A percentile compares a stretch with the other conserved stretches of the same genome.
Evolutionary conservation across 2,329 filamentous ascomycete species (phyloP).

Genomic region (Mariannaea elegans): DNA sequence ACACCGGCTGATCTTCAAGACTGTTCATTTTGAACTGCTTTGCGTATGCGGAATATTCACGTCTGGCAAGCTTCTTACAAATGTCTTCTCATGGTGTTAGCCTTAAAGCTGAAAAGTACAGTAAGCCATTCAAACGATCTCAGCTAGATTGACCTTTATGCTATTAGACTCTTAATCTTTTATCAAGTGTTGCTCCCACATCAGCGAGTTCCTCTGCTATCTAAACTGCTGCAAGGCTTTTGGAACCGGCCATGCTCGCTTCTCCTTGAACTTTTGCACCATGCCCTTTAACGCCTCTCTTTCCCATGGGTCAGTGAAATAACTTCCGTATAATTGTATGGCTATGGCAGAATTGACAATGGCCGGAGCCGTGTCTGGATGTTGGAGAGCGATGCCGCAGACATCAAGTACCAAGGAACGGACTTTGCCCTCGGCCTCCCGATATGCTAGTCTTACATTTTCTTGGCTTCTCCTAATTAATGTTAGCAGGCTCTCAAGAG

Average conservation of each 20-base stretch:
- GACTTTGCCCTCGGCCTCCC: slow-evolving; percentile 25
- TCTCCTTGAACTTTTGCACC: slow-evolving; percentile 28
- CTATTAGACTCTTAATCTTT: neutral
- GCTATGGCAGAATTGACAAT: slow-evolving; percentile 29
- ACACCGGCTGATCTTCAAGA: too few relatives aligned
- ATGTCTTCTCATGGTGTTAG: too few relatives aligned
- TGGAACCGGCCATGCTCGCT: slow-evolving; percentile 32
- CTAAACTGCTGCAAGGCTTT: slow-evolving; percentile 17
- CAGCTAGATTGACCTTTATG: too few relatives aligned
- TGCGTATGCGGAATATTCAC: too few relatives aligned
- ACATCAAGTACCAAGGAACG: slow-evolving; percentile 28
- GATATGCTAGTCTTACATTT: slow-evolving; percentile 25
- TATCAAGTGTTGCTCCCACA: neutral
- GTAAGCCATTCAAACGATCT: too few relatives aligned
- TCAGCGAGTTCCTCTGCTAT: neutral
- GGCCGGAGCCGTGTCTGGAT: slow-evolving; percentile 20
- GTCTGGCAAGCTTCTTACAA: too few relatives aligned
- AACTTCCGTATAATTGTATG: slow-evolving; percentile 30
- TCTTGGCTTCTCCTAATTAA: neutral
- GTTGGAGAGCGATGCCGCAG: slow-evolving; percentile 30
- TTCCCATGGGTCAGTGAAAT: slow-evolving; percentile 35
- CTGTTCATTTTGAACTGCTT: too few relatives aligned
- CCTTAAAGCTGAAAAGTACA: too few relatives aligned
- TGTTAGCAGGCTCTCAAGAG: neutral
- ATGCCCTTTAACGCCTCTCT: slow-evolving; percentile 28